Conservation (phyloP, 108 stramenopile species). For the Nitzschia sp. region DNA sequence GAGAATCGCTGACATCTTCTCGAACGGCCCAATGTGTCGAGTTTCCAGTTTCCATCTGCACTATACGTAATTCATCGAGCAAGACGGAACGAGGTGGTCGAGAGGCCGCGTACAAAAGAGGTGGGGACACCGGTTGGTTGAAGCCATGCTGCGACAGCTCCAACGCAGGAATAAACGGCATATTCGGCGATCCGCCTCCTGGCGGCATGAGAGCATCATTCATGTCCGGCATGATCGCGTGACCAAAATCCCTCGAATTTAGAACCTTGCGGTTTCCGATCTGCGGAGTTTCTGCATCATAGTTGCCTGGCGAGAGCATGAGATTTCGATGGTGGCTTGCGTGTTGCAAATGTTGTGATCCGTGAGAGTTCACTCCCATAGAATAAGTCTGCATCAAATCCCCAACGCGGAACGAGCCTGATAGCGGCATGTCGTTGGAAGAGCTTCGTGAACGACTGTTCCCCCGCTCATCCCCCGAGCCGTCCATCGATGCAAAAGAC, state of each 20-base stretch:
- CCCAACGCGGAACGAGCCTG: neutral
- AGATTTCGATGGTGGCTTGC: conserved; percentile 16
- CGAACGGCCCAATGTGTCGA: conserved; percentile 39
- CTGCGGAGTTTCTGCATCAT: conserved; percentile 32
- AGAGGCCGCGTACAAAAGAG: neutral
- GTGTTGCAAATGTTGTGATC: neutral
- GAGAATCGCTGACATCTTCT: neutral
- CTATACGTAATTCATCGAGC: conserved; percentile 39
- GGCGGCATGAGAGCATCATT: conserved; percentile 10
- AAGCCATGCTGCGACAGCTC: neutral
- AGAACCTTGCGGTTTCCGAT: conserved; percentile 32
- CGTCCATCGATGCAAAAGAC: conserved; percentile 26
- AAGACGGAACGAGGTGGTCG: conserved; percentile 42
- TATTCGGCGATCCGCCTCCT: neutral
- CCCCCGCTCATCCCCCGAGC: neutral
- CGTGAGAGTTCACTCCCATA: neutral
- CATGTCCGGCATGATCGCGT: neutral
- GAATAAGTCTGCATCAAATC: neutral
- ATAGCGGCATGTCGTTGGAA: neutral
- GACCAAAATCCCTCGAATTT: neutral
- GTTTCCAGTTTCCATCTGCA: conserved; percentile 54
- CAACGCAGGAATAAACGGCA: conserved; percentile 27
- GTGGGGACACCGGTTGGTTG: neutral
- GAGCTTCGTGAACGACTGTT: neutral
- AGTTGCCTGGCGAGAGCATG: conserved; percentile 31